Evolutionary conservation across 495 filamentous ascomycete species (phyloP).

Genomic region (Xylaria castorea): DNA sequence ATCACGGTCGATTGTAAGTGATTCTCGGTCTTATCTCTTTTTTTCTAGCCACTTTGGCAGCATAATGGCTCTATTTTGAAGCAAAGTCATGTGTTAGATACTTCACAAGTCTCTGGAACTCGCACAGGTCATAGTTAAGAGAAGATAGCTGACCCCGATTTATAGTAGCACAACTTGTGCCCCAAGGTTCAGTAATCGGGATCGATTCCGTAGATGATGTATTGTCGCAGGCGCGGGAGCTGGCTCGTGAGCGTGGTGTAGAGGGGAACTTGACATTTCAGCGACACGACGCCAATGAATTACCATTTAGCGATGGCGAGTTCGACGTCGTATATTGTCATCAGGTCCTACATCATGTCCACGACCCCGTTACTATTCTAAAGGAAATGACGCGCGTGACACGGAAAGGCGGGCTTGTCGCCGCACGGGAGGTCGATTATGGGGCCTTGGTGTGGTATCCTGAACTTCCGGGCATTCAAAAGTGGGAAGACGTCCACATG

Average conservation of each 20-base stretch:
- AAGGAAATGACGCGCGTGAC: conserved; percentile 58
- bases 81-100: not conserved
- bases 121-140: not conserved
- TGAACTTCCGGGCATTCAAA: conserved; percentile 45
- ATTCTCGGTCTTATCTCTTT: not conserved
- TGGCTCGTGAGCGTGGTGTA: conserved; percentile 48
- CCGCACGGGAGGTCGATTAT: conserved; percentile 59
- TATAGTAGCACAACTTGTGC: conserved; percentile 47
- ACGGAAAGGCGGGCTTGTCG: conserved; percentile 59
- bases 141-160: not conserved
- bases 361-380: conserved; percentile 50
- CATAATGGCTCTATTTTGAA: not conserved
- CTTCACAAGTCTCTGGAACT: not conserved
- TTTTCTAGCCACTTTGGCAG: not conserved
- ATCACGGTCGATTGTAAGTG: conserved; percentile 57
- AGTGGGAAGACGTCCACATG: conserved; percentile 52
- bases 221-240: conserved; percentile 41
- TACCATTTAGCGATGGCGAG: conserved; percentile 50
- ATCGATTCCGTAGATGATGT: conserved; percentile 41
- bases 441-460: conserved; percentile 55
- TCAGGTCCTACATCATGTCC: conserved; percentile 59
- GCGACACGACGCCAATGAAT: conserved; percentile 53
- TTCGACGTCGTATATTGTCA: conserved; percentile 62
- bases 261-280: conserved; percentile 58
- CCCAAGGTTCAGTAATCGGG: conserved; percentile 53